Conservation (phyloP, 345 rosid genomes). For the Arabidopsis thaliana region TAIR10.1 NC_003070.9:1902001-1902500, state of each 20-base stretch:
- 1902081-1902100: slow-evolving; percentile 82
- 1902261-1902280: slow-evolving; percentile 91
- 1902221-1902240: slow-evolving; percentile 96
- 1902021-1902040: slow-evolving; percentile 94
- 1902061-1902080: slow-evolving; percentile 94
- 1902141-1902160: slow-evolving; percentile 85
- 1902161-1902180: slow-evolving; percentile 90
- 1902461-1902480: slow-evolving; percentile 79
- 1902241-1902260: slow-evolving; percentile 88
- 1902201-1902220: slow-evolving; percentile 97
- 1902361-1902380: slow-evolving; percentile 89
- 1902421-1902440: slow-evolving; percentile 98
- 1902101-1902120: slow-evolving; percentile 82
- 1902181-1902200: slow-evolving; percentile 93
- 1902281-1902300: slow-evolving; percentile 95
- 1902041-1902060: slow-evolving; percentile 97
- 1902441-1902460: slow-evolving; percentile 80
- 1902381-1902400: slow-evolving; percentile 97
- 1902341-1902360: slow-evolving; percentile 94
- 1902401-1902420: slow-evolving; percentile 97
- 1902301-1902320: slow-evolving; percentile 98
- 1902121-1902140: slow-evolving; percentile 73
- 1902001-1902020: slow-evolving; percentile 90
- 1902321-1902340: slow-evolving; percentile 93
- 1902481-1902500: slow-evolving; percentile 90